Base-by-base conservation (phyloP, 208 protist species). In the Balamuthia mandrillaris region DNA sequence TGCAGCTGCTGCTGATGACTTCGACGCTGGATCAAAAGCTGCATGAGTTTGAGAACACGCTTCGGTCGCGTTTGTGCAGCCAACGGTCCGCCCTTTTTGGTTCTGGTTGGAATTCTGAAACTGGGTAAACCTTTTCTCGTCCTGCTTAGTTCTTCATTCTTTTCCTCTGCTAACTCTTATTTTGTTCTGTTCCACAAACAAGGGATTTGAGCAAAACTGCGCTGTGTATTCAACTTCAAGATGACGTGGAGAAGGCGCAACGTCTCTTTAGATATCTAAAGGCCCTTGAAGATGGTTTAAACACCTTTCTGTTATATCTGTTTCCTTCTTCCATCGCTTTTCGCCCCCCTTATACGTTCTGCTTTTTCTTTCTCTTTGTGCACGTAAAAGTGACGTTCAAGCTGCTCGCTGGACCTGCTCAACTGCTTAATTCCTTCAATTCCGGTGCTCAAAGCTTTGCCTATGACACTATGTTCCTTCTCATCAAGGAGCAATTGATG, bases 391-490 rank as follows among this genome's bases (percentile, higher is more conserved):
- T 74, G 37, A 27, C n/a, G 6, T 21, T 51, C 33, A 74, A 74
- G 65, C 16, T 74, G n/a, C 65, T 74, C 3, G 41, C 65, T 1
- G 39, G 4, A 6, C 65, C 65, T 21, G 21, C 37, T 3, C 65
- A 74, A 18, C 33, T 52, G 65, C 18, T 74, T 24, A 51, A 37
- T 4, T 35, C 65, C 12, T 16, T 74, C 24, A 74, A 74, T 29
- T 37, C 65, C 27, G n/a, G 41, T 21, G 45, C 41, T 42, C 65
- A 74, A 31, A 52, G 41, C 39, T 74, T 74, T 42, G 65, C 51
- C 9, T 74, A 74, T 24, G 65, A 74, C 41, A 74, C 65, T 31
- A 74, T 74, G 65, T 74, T 74, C 65, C 65, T 52, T 24, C 29
- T 42, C 39, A 74, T 74, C 65, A 74, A 74, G 65, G 65, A 74